Percentiles rank a stretch among this genome's conserved stretches.
Evolutionary conservation across 768 basidiomycete genomes (phyloP).

Genomic region (Pholiota molesta): DNA sequence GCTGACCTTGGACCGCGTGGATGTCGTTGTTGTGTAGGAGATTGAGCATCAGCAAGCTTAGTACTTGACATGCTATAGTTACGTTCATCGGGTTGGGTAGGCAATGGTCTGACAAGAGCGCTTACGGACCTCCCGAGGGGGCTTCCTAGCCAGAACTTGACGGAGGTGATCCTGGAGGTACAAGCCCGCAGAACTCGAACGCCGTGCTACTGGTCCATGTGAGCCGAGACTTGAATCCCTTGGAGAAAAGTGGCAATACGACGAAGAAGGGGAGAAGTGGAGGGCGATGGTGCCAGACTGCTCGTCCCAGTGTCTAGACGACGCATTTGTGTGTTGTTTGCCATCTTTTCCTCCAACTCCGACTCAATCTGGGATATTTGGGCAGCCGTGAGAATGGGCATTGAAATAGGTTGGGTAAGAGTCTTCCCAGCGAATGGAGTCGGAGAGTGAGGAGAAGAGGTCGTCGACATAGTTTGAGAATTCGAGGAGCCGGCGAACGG

Average conservation of each 20-base stretch:
- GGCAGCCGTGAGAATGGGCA: conserved; percentile 21
- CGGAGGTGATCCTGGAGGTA: not conserved
- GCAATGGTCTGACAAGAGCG: not conserved
- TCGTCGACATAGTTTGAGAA: not conserved
- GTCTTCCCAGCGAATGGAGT: conserved; percentile 2
- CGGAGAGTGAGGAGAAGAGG: conserved; percentile 12
- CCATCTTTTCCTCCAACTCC: conserved; percentile 17
- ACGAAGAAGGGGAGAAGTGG: conserved; percentile 9
- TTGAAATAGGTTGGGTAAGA: conserved; percentile 8
- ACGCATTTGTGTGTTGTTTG: not conserved
- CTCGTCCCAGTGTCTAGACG: not conserved
- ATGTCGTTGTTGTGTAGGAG: conserved; percentile 2
- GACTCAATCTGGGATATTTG: conserved; percentile 25
- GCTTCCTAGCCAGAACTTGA: not conserved
- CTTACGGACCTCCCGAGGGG: not conserved
- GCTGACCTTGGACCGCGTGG: conserved; percentile 10
- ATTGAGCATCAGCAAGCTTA: not conserved
- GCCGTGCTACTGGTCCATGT: conserved; percentile 8
- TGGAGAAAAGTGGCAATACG: not conserved
- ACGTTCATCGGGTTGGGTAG: not conserved
- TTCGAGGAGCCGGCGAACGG: conserved; percentile 3
- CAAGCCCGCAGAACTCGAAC: conserved; percentile 14
- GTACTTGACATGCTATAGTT: not conserved
- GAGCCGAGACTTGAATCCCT: not conserved
- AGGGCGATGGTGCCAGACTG: not conserved